These are phyloP conservation scores for Hysterangium stoloniferum DNA, from an alignment of 768 basidiomycete genomes.

Conservation along the genomic window DNA sequence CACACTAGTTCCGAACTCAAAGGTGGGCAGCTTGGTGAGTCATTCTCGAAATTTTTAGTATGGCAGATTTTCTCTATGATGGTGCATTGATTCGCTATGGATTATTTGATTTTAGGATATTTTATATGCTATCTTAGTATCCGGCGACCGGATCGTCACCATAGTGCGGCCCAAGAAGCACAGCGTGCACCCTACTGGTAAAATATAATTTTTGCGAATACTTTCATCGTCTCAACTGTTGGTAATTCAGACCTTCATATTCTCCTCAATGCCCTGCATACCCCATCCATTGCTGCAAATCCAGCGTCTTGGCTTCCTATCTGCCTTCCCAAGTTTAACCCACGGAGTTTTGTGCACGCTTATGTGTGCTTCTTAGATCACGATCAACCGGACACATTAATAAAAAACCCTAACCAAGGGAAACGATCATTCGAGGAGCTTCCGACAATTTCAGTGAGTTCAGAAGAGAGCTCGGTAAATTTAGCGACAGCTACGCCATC, in stretches of 20 bases:
- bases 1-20: conserved; percentile 66
- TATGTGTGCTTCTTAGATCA: conserved; percentile 62
- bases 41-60: too few species aligned
- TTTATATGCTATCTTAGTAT: conserved; percentile 84
- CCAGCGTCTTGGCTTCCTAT: conserved; percentile 92
- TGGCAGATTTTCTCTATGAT: background rate
- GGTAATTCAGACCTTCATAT: conserved; percentile 82
- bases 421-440: background rate
- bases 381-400: conserved; percentile 17
- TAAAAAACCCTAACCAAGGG: background rate
- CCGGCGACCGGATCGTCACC: conserved; percentile 70
- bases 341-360: conserved; percentile 83
- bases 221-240: too few species aligned
- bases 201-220: conserved; percentile 12
- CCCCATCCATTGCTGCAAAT: conserved; percentile 73
- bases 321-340: conserved; percentile 92
- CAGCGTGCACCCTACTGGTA: conserved; percentile 90
- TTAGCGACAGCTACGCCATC: too few species aligned
- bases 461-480: too few species aligned
- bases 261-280: conserved; percentile 81
- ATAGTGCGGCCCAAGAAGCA: conserved; percentile 87
- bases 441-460: too few species aligned
- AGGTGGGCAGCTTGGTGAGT: conserved; percentile 57
- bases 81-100: background rate
- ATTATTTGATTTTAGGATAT: conserved; percentile 52